Percentiles rank a stretch among this genome's conserved stretches.
Conservation (phyloP, 768 basidiomycete genomes). For the Agrocybe pediades region DNA sequence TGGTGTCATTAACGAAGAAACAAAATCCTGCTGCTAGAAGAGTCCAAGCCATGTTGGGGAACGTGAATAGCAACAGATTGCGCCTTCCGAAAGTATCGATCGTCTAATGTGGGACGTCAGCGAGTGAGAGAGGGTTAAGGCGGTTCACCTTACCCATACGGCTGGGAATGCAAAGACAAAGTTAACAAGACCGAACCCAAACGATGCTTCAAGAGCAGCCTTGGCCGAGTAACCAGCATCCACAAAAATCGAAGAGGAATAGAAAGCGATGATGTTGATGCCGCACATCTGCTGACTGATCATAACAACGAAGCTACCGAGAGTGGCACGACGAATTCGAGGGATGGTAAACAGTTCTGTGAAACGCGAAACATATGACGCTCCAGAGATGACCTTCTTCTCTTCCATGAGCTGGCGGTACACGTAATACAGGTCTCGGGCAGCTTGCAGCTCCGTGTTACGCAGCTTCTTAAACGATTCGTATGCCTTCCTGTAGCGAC, state of each 20-base stretch:
- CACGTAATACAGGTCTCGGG: constrained; percentile 74
- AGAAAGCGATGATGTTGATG: constrained; percentile 75
- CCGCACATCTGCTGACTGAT: constrained; percentile 82
- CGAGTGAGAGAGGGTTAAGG: constrained; percentile 33
- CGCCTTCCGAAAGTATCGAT: constrained; percentile 80
- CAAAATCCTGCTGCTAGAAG: constrained; percentile 74
- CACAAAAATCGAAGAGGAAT: constrained; percentile 72
- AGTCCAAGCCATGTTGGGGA: constrained; percentile 80
- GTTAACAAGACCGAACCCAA: constrained; percentile 65
- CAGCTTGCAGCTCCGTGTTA: constrained; percentile 67
- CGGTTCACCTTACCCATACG: constrained; percentile 46
- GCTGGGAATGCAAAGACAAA: constrained; percentile 64
- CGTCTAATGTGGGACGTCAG: constrained; percentile 37
- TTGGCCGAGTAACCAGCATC: constrained; percentile 51
- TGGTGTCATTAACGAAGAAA: constrained; percentile 48
- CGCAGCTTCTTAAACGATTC: constrained; percentile 64
- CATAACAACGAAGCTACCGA: constrained; percentile 51
- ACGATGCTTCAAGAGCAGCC: constrained; percentile 58
- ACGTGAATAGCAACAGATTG: constrained; percentile 72
- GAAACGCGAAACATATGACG: constrained; percentile 48
- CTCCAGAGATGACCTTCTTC: constrained; percentile 52
- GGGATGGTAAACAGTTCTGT: constrained; percentile 72
- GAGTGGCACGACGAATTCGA: constrained; percentile 50
- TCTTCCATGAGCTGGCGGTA: constrained; percentile 69
- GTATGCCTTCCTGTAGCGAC: constrained; percentile 67